A percentile compares a stretch with the other conserved stretches of the same genome.
Conservation (phyloP, 2,329 filamentous ascomycete species). For the Boeremia exigua region DNA sequence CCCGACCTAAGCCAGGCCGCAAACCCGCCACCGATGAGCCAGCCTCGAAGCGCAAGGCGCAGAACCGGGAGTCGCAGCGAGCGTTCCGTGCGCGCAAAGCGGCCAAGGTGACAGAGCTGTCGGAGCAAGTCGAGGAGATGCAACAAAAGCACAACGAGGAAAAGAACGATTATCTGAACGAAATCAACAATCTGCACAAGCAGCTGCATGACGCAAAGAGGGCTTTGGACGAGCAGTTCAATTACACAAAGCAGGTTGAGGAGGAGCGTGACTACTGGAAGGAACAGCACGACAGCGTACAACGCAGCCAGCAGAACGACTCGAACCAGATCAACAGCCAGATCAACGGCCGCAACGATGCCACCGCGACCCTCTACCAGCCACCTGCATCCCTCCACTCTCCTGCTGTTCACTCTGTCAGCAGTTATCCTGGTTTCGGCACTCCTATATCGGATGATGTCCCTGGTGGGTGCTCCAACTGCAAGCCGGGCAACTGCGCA, state of each 20-base stretch:
- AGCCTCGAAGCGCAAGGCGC: constrained; percentile 89
- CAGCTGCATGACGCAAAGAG: constrained; percentile 12
- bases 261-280: constrained; percentile 26
- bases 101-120: constrained; percentile 76
- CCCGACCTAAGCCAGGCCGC: constrained; percentile 71
- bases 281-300: constrained; percentile 14
- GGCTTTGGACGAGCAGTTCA: constrained; percentile 6
- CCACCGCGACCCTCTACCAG: constrained; percentile 11
- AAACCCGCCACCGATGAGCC: constrained; percentile 95
- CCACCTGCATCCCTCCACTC: constrained; percentile 4
- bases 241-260: constrained; percentile 5
- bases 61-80: constrained; percentile 90
- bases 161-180: constrained; percentile 18
- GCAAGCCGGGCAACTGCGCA: constrained; percentile 40
- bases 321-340: constrained; percentile 5
- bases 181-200: constrained; percentile 12
- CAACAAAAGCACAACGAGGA: constrained; percentile 20
- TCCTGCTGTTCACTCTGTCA: constrained; percentile 16
- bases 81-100: constrained; percentile 88
- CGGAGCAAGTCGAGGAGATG: constrained; percentile 47
- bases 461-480: constrained; percentile 33
- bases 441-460: constrained; percentile 25
- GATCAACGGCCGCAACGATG: constrained; percentile 16
- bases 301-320: constrained; percentile 12
- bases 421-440: constrained; percentile 20